Conservation (phyloP, 495 filamentous ascomycete species). For the Jackrogersella multiformis region DNA sequence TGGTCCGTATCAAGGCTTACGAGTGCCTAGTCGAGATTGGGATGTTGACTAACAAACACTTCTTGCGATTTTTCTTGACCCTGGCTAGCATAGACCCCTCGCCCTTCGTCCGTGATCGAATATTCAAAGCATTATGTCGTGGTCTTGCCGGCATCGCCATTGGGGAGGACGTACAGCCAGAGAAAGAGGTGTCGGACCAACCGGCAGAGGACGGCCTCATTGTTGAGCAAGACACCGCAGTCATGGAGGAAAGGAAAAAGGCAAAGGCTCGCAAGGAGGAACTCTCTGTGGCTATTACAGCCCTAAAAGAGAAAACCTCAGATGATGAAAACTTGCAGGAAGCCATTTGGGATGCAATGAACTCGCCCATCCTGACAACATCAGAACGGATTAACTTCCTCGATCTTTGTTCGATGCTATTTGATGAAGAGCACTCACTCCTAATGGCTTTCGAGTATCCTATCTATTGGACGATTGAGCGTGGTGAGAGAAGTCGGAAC, state of each 20-base stretch:
- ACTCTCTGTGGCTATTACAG: slow-evolving; percentile 77
- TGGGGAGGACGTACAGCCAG: slow-evolving; percentile 60
- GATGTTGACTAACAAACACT: slow-evolving; percentile 65
- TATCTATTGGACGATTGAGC: slow-evolving; percentile 71
- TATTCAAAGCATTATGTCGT: slow-evolving; percentile 72
- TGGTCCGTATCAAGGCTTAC: slow-evolving; percentile 84
- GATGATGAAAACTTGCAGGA: slow-evolving; percentile 69
- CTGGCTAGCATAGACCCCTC: slow-evolving; percentile 80
- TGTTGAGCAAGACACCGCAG: slow-evolving; percentile 72
- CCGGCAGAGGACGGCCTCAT: slow-evolving; percentile 68
- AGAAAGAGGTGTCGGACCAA: slow-evolving; percentile 45
- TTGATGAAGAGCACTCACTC: slow-evolving; percentile 69
- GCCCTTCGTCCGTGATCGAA: slow-evolving; percentile 75
- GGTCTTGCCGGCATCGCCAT: slow-evolving; percentile 84
- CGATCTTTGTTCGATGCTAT: slow-evolving; percentile 79
- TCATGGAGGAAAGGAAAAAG: slow-evolving; percentile 72
- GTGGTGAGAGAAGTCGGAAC: slow-evolving; percentile 47
- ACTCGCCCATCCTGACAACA: slow-evolving; percentile 70
- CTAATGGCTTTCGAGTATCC: slow-evolving; percentile 73
- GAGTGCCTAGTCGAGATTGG: slow-evolving; percentile 82
- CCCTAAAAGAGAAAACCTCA: slow-evolving; percentile 75
- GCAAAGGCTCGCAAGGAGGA: slow-evolving; percentile 76
- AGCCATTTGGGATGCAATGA: slow-evolving; percentile 81
- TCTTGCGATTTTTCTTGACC: slow-evolving; percentile 75
- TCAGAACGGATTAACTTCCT: slow-evolving; percentile 79